phyloP scores from a whole-genome alignment of 148 eudicot species.

The Selenicereus undatus region DNA sequence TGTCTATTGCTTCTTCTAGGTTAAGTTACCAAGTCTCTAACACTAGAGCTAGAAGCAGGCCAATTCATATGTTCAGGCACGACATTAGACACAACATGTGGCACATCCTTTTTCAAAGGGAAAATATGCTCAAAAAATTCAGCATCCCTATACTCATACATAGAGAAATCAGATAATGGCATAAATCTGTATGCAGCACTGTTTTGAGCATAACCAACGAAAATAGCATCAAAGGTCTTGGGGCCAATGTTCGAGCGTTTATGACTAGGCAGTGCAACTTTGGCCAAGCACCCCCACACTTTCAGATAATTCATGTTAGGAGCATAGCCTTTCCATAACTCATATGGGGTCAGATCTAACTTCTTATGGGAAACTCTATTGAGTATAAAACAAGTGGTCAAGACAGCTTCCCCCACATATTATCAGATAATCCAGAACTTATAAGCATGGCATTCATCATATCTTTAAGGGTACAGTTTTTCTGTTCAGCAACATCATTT shows the following conservation, averaged over 20 bases:
- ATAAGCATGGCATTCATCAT: constrained; percentile 1
- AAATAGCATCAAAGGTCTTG: constrained; percentile 7
- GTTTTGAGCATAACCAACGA: constrained; percentile 14
- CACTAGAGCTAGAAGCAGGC: too few relatives aligned
- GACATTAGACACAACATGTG: too few relatives aligned
- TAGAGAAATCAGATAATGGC: neutral
- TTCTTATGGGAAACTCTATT: constrained; percentile 13
- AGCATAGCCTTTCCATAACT: constrained; percentile 5
- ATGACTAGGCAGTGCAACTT: neutral
- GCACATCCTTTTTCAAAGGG: too few relatives aligned
- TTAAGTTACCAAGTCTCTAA: too few relatives aligned
- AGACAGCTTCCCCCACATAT: constrained; percentile 4
- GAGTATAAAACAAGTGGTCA: neutral
- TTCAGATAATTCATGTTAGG: neutral
- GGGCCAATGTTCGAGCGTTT: neutral
- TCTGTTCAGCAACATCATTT: neutral
- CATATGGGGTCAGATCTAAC: neutral
- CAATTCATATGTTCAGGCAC: too few relatives aligned
- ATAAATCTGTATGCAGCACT: constrained; percentile 14
- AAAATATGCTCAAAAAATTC: constrained; percentile 6
- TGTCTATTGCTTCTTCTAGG: constrained; percentile 2
- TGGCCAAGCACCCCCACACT: constrained; percentile 7
- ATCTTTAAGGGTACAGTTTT: neutral
- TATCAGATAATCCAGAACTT: neutral
- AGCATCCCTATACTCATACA: constrained; percentile 8